Base-by-base conservation (phyloP, 2,329 filamentous ascomycete genomes). In the Kalaharituber pfeilii region DNA sequence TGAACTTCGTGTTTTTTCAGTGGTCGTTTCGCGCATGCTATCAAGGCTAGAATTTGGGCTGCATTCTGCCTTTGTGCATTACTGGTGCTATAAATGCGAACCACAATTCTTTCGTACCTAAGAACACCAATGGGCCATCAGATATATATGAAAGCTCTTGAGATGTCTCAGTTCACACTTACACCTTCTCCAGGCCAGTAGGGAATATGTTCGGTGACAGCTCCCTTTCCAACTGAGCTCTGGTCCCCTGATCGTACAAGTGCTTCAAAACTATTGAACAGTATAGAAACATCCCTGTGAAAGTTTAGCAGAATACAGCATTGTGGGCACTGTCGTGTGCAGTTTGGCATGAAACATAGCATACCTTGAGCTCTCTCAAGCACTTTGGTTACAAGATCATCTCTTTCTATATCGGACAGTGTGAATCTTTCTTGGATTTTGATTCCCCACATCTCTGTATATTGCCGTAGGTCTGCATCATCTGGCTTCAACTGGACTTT, bases 1-100 rank as follows among this genome's bases (percentile, higher is more conserved):
- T 71, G 65, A 5, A 73, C 65, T 54, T 73, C 71, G 51, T 70
- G 64, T 66, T 66, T 67, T 52, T 68, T 68, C 0, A 73, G 61
- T 0, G 69, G 64, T 0, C 71, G 64, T 49, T 66, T 68, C 1
- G 69, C 67, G 51, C 68, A 68, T 3, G 66, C 65, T 11, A 73
- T 62, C 69, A 68, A 72, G 2, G 66, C 65, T 1, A 73, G 62
- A 15, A 73, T 62, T 13, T 57, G 61, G 53, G 62, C 62, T 0
- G 66, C 63, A 36, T 61, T 53, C 0, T 54, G 27, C 63, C 64
- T 67, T 15, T 63, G 51, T n/a, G 55, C 57, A 6, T 56, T 53
- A 18, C 56, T 51, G 5, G 52, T 50, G 36, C 53, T 56, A 3
- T 67, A 57, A 2, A 60, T 52, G 0, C 56, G 30, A 3, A 69